Conservation (phyloP, 345 rosid genomes). For the Corymbia maculata region DNA sequence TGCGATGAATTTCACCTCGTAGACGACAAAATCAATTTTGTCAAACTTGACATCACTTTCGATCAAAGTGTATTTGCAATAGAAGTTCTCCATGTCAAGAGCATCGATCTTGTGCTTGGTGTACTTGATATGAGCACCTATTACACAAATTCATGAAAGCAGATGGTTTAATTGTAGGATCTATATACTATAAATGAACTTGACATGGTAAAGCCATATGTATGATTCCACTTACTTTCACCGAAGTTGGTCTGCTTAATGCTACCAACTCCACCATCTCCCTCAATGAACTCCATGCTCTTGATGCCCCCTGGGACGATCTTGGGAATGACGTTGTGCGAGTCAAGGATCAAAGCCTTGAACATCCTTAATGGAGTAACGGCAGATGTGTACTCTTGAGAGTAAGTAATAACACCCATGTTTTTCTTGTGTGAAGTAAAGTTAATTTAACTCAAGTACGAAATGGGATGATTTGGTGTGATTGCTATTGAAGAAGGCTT, state of each 20-base stretch:
- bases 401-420: neutral
- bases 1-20: neutral
- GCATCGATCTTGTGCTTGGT: conserved; percentile 2
- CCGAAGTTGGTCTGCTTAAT: conserved; percentile 5
- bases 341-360: neutral
- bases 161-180: neutral
- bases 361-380: neutral
- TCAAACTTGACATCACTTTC: neutral
- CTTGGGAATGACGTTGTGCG: neutral
- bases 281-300: conserved; percentile 12
- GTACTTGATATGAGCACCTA: neutral
- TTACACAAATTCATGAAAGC: neutral
- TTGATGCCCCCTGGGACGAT: conserved; percentile 11
- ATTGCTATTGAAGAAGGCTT: neutral
- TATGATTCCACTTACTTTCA: neutral
- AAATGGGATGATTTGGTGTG: neutral
- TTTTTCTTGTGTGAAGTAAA: neutral
- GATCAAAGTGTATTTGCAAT: neutral
- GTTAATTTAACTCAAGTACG: neutral
- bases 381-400: neutral
- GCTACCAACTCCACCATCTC: conserved; percentile 31
- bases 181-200: neutral
- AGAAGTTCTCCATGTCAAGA: neutral
- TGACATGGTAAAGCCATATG: too few relatives aligned
- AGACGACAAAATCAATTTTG: neutral